Evolutionary conservation across 2,329 filamentous ascomycete genomes (phyloP).

Genomic region (Sporothrix brasiliensis): DNA sequence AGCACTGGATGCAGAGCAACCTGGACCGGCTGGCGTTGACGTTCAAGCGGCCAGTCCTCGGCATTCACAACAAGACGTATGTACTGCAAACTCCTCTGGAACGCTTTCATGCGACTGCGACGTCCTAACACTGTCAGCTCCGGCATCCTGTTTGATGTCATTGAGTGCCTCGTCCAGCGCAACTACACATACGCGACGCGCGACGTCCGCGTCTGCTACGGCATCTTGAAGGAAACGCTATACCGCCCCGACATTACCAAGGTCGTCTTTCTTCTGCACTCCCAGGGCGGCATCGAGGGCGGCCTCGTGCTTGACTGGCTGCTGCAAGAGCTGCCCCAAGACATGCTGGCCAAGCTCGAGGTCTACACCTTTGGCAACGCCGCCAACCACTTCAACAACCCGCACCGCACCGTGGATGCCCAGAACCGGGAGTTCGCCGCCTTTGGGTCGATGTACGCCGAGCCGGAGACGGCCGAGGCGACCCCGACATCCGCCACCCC

Average conservation of each 20-base stretch:
- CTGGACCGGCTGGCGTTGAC: slow-evolving; percentile 71
- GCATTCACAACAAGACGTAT: slow-evolving; percentile 74
- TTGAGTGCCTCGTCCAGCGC: slow-evolving; percentile 77
- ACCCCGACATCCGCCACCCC: not conserved
- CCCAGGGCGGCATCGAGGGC: slow-evolving; percentile 75
- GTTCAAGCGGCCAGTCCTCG: slow-evolving; percentile 70
- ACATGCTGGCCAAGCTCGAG: slow-evolving; percentile 69
- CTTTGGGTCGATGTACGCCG: not conserved
- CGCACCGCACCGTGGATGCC: slow-evolving; percentile 56
- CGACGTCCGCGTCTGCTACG: slow-evolving; percentile 66
- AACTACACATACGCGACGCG: slow-evolving; percentile 71
- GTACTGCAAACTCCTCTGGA: slow-evolving; percentile 3
- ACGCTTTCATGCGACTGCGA: no score
- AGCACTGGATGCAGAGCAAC: slow-evolving; percentile 70
- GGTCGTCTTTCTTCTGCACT: slow-evolving; percentile 74
- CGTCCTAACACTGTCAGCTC: slow-evolving; percentile 36
- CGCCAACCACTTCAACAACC: slow-evolving; percentile 82
- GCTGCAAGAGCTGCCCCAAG: slow-evolving; percentile 68
- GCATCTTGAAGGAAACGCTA: slow-evolving; percentile 64
- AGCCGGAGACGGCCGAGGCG: not conserved
- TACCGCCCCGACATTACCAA: slow-evolving; percentile 65
- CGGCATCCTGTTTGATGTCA: slow-evolving; percentile 73
- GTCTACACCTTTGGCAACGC: slow-evolving; percentile 79
- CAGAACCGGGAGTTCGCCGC: slow-evolving; percentile 43
- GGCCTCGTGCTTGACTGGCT: slow-evolving; percentile 76